These are phyloP conservation scores for Tricharina praecox DNA, from an alignment of 495 filamentous ascomycete species.

Conservation along the genomic window DNA sequence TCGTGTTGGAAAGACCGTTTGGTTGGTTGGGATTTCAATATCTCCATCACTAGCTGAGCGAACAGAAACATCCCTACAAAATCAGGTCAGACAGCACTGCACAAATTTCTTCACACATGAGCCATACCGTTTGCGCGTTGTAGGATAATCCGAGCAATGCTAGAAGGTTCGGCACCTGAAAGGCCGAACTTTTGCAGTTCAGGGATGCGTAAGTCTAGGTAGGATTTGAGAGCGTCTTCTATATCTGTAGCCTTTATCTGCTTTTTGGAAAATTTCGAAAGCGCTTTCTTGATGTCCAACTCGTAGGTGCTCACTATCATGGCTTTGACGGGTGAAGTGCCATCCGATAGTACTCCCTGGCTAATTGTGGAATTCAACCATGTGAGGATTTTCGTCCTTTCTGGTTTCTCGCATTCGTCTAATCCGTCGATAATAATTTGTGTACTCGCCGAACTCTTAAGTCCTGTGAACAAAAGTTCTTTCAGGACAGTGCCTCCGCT, in stretches of 20 bases:
- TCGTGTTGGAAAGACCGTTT: constrained; percentile 24
- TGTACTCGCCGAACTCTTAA: constrained; percentile 17
- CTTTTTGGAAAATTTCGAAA: constrained; percentile 22
- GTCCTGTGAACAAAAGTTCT: constrained; percentile 25
- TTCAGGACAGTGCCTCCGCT: constrained; percentile 19
- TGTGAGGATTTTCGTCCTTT: constrained; percentile 23
- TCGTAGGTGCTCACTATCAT: constrained; percentile 31
- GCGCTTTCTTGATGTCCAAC: constrained; percentile 22
- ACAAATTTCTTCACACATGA: not conserved
- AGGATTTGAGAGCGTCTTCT: constrained; percentile 25
- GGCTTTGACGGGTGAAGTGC: constrained; percentile 25
- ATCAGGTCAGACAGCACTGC: constrained; percentile 1
- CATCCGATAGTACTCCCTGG: no score
- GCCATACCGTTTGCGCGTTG: constrained; percentile 17
- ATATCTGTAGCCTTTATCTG: constrained; percentile 20
- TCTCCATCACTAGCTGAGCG: constrained; percentile 31
- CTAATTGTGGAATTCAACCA: constrained; percentile 20
- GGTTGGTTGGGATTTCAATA: constrained; percentile 28
- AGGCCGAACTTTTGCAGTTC: constrained; percentile 25
- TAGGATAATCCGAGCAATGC: constrained; percentile 14
- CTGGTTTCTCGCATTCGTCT: constrained; percentile 30
- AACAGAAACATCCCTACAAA: constrained; percentile 37
- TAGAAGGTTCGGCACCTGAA: constrained; percentile 8
- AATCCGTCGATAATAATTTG: constrained; percentile 34
- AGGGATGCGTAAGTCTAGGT: constrained; percentile 13